Evolutionary conservation across 1,139 yeast genomes (phyloP).

Genomic region (Kazachstania sp.): DNA sequence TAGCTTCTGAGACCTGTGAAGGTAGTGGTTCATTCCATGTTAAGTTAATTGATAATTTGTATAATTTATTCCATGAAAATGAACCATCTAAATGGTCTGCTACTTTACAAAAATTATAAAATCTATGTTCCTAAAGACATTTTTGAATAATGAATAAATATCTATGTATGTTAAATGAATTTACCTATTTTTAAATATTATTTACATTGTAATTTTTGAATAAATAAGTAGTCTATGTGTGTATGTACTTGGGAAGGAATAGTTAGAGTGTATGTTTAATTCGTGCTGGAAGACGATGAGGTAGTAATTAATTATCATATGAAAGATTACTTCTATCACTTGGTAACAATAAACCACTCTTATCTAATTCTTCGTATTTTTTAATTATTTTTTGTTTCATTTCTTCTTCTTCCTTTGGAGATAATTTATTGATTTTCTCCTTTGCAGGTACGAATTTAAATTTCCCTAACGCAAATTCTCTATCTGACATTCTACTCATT

Average conservation of each 20-base stretch:
- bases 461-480: constrained; percentile 87
- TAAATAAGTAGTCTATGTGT: background rate
- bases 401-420: constrained; percentile 49
- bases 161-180: background rate
- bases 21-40: constrained; percentile 29
- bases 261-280: background rate
- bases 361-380: constrained; percentile 39
- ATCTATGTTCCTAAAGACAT: background rate
- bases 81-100: constrained; percentile 25
- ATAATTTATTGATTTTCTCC: constrained; percentile 64
- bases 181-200: background rate
- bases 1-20: constrained; percentile 34
- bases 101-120: background rate
- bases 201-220: constrained; percentile 3
- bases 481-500: constrained; percentile 72
- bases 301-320: constrained; percentile 39
- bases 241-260: background rate
- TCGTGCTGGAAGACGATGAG: background rate
- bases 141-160: constrained; percentile 5
- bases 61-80: constrained; percentile 18
- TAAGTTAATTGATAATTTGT: constrained; percentile 25
- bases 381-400: constrained; percentile 34
- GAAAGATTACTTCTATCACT: constrained; percentile 57
- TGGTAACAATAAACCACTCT: constrained; percentile 42
- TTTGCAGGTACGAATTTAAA: constrained; percentile 82